Evolutionary conservation across 73 alveolate species (phyloP).

Genomic region (Paramecium octaurelia): DNA sequence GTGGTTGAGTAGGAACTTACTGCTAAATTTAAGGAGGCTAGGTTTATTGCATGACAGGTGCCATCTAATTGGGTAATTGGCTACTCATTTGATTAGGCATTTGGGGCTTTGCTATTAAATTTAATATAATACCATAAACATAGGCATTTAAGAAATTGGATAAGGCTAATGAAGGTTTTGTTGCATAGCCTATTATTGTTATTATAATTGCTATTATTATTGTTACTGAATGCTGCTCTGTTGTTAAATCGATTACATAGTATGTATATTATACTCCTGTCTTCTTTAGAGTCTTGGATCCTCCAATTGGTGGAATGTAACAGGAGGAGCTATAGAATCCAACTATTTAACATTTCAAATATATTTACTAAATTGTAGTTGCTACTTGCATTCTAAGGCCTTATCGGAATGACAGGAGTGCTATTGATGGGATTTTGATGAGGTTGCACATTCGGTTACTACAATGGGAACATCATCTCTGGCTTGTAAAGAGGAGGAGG

Average conservation of each 20-base stretch:
- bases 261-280: neutral
- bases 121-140: neutral
- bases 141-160: neutral
- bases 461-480: conserved; percentile 17
- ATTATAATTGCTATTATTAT: neutral
- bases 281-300: conserved; percentile 22
- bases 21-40: neutral
- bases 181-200: neutral
- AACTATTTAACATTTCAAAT: neutral
- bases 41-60: neutral
- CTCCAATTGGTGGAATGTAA: neutral
- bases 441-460: neutral
- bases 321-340: conserved; percentile 15
- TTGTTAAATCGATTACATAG: neutral
- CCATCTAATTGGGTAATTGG: neutral
- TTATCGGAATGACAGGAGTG: conserved; percentile 27
- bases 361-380: neutral
- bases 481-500: conserved; percentile 1
- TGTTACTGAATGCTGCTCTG: neutral
- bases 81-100: neutral
- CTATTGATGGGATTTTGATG: neutral
- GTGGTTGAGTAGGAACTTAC: neutral
- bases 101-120: neutral
- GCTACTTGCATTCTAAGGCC: neutral
- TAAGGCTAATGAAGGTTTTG: neutral